Percentiles rank a stretch among this genome's conserved stretches.
phyloP scores from a whole-genome alignment of 2,329 filamentous ascomycete genomes.

The Aureobasidium sp. region DNA sequence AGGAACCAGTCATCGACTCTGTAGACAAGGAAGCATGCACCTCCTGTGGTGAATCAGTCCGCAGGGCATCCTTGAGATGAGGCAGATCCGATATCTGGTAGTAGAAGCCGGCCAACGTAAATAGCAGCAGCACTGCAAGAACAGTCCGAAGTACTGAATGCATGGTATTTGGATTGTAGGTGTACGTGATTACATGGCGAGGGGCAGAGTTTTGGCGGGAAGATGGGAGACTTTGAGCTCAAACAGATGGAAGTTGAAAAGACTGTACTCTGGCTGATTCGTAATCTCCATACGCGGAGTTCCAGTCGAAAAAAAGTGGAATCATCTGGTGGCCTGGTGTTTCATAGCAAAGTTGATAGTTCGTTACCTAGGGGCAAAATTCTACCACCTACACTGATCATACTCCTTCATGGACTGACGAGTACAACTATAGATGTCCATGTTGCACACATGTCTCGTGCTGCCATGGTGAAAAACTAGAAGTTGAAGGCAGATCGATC shows the following conservation, averaged over 20 bases:
- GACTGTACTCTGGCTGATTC: not conserved
- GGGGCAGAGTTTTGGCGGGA: not conserved
- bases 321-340: not conserved
- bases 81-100: slow-evolving; percentile 3
- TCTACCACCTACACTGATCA: no score
- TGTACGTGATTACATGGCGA: no score
- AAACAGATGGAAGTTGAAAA: not conserved
- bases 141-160: not conserved
- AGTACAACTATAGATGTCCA: no score
- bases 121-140: not conserved
- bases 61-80: not conserved
- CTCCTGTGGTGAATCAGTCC: not conserved
- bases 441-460: no score
- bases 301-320: not conserved
- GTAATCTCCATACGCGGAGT: slow-evolving; percentile 1
- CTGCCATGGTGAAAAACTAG: no score
- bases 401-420: no score
- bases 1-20: not conserved
- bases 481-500: no score
- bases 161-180: not conserved
- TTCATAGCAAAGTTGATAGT: not conserved
- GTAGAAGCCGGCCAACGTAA: not conserved
- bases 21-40: not conserved
- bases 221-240: not conserved
- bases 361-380: not conserved